Evolutionary conservation across 2,329 filamentous ascomycete genomes (phyloP).

Genomic region (Hypoxylon sp.): DNA sequence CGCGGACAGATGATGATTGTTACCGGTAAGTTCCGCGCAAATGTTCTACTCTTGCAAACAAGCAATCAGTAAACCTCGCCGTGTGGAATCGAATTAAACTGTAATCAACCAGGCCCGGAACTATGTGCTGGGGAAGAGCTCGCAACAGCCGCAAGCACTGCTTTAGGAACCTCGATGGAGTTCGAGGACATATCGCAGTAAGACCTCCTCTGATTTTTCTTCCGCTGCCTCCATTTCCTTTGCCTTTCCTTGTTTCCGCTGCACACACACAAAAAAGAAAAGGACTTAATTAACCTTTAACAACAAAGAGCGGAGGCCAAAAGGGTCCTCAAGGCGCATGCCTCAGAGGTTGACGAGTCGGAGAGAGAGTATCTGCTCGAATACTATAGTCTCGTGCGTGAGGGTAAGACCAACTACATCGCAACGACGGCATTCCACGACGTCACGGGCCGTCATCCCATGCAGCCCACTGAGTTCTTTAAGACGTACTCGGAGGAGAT

Average conservation of each 20-base stretch:
- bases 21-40: not conserved
- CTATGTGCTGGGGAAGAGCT: slow-evolving; percentile 17
- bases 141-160: slow-evolving; percentile 4
- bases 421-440: slow-evolving; percentile 13
- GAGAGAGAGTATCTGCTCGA: slow-evolving; percentile 12
- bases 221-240: not conserved
- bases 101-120: slow-evolving; percentile 4
- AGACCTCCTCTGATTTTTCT: not conserved
- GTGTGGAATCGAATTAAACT: not conserved
- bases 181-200: slow-evolving; percentile 13
- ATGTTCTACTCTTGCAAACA: not conserved
- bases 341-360: slow-evolving; percentile 6
- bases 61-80: not conserved
- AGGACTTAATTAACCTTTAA: not conserved
- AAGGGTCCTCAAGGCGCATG: slow-evolving; percentile 11
- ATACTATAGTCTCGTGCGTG: slow-evolving; percentile 16
- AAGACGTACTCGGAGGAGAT: slow-evolving; percentile 7
- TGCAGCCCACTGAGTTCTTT: slow-evolving; percentile 5
- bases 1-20: slow-evolving; percentile 14
- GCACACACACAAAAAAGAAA: too few species aligned
- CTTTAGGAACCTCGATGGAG: slow-evolving; percentile 2
- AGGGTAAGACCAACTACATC: slow-evolving; percentile 19
- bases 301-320: slow-evolving; percentile 6
- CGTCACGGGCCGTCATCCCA: slow-evolving; percentile 5
- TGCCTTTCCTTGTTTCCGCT: not conserved